phyloP scores from a whole-genome alignment of 805 yeast genomes.

The Candida wancherniae region DNA sequence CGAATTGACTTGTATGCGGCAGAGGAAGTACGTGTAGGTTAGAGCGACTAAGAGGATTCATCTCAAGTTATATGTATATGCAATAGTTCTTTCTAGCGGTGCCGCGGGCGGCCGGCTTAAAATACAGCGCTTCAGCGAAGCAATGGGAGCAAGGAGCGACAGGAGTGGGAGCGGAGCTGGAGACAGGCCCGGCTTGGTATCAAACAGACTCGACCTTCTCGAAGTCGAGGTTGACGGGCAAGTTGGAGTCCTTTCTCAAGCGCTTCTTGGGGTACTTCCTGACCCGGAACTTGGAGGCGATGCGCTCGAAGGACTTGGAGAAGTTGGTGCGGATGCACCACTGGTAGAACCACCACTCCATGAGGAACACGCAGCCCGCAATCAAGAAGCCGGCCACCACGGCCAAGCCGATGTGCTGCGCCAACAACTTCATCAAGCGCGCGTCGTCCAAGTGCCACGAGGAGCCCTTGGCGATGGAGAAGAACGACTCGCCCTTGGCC shows the following conservation, averaged over 20 bases:
- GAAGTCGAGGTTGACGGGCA: slow-evolving; percentile 38
- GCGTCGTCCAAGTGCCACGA: slow-evolving; percentile 95
- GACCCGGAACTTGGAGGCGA: slow-evolving; percentile 11
- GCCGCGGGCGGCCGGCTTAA: no score
- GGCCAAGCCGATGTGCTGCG: slow-evolving; percentile 67
- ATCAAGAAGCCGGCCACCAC: slow-evolving; percentile 65
- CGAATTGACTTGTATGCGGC: no score
- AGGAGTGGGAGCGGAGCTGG: no score
- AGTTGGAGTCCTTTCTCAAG: slow-evolving; percentile 52
- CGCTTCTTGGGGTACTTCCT: slow-evolving; percentile 27
- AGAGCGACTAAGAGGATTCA: no score
- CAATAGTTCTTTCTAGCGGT: no score
- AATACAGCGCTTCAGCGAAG: no score
- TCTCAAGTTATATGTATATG: no score
- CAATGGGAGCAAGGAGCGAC: no score
- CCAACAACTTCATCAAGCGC: slow-evolving; percentile 64
- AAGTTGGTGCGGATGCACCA: slow-evolving; percentile 29
- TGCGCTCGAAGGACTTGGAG: slow-evolving; percentile 18
- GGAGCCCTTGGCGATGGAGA: slow-evolving; percentile 74
- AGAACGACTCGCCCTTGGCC: slow-evolving; percentile 55
- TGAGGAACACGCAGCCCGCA: slow-evolving; percentile 37
- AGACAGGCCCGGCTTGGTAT: no score
- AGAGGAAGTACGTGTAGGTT: no score
- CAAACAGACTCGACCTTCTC: slow-evolving; percentile 14
- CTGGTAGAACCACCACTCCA: slow-evolving; percentile 38